phyloP scores from a whole-genome alignment of 2,329 filamentous ascomycete genomes.

The Thelonectria discophora region DNA sequence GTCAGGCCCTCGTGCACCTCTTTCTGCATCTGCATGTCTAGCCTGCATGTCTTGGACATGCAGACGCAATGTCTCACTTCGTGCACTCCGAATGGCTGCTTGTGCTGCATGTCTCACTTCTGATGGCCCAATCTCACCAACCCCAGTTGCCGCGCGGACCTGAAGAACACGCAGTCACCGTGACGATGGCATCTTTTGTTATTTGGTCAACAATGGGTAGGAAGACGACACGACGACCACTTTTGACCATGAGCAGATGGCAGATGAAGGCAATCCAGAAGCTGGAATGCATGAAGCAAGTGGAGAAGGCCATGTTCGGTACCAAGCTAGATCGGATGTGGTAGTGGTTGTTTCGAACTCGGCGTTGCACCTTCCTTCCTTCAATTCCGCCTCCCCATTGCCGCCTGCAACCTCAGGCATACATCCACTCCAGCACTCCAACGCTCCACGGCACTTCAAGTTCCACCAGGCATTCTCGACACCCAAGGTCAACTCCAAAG shows the following conservation, averaged over 20 bases:
- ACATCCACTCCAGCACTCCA: not conserved
- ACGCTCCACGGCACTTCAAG: not conserved
- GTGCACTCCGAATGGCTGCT: constrained; percentile 46
- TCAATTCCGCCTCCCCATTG: not conserved
- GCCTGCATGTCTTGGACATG: constrained; percentile 48
- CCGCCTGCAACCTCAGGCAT: constrained; percentile 14
- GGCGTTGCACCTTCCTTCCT: too few relatives aligned
- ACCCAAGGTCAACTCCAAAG: not conserved
- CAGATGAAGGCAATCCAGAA: not conserved
- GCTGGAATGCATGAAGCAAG: constrained; percentile 1
- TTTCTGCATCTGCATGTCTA: not conserved
- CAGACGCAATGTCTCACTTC: constrained; percentile 50
- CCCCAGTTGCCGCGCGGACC: constrained; percentile 3
- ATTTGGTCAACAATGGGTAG: not conserved
- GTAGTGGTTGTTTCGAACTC: not conserved
- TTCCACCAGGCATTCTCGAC: not conserved
- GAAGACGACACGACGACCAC: not conserved
- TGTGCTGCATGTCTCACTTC: constrained; percentile 40
- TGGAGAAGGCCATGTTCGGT: not conserved
- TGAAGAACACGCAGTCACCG: not conserved
- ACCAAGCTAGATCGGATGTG: constrained; percentile 1
- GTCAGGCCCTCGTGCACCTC: constrained; percentile 27
- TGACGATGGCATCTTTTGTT: constrained; percentile 1
- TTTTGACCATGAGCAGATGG: not conserved
- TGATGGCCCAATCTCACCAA: constrained; percentile 3